Conservation (phyloP, 768 basidiomycete species). For the Hypholoma fasciculare region DNA sequence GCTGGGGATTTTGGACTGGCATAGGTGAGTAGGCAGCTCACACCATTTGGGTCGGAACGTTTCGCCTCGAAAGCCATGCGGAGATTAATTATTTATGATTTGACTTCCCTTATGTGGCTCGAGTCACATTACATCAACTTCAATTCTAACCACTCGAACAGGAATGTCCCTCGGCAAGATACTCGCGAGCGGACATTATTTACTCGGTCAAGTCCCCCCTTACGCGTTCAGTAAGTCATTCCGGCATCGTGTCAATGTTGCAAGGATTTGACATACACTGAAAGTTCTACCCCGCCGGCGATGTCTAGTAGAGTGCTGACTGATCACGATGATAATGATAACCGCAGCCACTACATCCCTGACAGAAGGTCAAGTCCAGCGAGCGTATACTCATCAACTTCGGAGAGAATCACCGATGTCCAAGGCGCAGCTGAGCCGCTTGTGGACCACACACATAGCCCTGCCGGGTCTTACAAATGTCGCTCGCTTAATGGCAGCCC, state of each 20-base stretch:
- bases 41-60: background rate
- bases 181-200: background rate
- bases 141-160: background rate
- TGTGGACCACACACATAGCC: background rate
- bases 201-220: constrained; percentile 1
- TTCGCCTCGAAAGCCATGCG: background rate
- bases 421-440: background rate
- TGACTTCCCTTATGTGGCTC: background rate
- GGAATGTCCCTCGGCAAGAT: constrained; percentile 1
- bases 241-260: background rate
- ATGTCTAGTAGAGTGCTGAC: background rate
- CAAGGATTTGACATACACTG: background rate
- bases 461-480: background rate
- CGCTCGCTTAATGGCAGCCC: constrained; percentile 1
- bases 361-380: background rate
- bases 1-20: background rate
- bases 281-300: background rate
- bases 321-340: background rate
- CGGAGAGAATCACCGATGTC: background rate
- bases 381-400: background rate
- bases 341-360: background rate
- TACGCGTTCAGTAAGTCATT: background rate
- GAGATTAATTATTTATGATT: too few relatives aligned
- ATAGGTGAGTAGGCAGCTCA: background rate
- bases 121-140: background rate